Percentiles rank a stretch among this genome's conserved stretches.
These are phyloP conservation scores for Ophiostoma ips DNA, from an alignment of 2,329 filamentous ascomycete species.

Conservation along the genomic window DNA sequence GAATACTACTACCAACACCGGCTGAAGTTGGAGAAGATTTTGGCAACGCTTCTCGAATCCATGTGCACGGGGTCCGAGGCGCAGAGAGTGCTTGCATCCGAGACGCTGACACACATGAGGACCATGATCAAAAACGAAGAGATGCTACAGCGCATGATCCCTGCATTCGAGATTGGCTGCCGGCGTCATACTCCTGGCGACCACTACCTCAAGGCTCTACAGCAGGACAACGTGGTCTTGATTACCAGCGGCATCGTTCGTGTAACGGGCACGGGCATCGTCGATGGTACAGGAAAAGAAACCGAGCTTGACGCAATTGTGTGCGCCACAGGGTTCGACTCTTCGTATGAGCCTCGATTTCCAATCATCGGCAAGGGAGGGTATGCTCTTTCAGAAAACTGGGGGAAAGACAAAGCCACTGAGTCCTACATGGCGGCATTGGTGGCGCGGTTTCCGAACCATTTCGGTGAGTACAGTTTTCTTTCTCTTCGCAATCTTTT, in stretches of 20 bases:
- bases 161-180: slow-evolving; percentile 30
- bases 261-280: slow-evolving; percentile 21
- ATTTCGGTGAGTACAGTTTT: neutral
- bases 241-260: slow-evolving; percentile 25
- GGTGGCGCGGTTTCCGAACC: slow-evolving; percentile 19
- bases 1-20: neutral
- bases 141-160: slow-evolving; percentile 14
- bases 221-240: slow-evolving; percentile 28
- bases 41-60: neutral
- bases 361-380: neutral
- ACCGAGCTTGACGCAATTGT: slow-evolving; percentile 16
- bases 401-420: slow-evolving; percentile 22
- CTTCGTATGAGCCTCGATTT: slow-evolving; percentile 20
- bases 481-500: neutral
- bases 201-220: slow-evolving; percentile 27
- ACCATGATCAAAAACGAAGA: slow-evolving; percentile 17
- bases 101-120: neutral
- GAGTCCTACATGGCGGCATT: slow-evolving; percentile 18
- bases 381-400: neutral
- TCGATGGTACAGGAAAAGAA: slow-evolving; percentile 18
- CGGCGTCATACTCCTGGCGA: slow-evolving; percentile 27
- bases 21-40: neutral
- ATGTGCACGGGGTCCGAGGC: neutral
- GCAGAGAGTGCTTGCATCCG: neutral
- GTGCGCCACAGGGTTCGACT: slow-evolving; percentile 26